Conservation (phyloP, 2,329 filamentous ascomycete genomes). For the Aspergillus sp. region DNA sequence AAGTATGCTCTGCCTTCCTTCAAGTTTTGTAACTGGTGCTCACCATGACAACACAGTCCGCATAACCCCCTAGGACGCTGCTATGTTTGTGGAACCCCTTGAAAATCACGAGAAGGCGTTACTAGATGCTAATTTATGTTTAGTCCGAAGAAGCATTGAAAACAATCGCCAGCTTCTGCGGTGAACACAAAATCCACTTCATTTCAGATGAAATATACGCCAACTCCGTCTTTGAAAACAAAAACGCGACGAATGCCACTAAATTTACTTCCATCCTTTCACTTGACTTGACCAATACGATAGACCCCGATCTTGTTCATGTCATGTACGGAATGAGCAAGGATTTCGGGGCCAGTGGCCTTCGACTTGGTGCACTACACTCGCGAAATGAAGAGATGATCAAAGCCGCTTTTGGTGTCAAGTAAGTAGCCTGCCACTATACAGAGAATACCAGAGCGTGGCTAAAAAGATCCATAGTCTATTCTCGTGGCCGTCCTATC, state of each 20-base stretch:
- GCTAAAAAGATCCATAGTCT: too few relatives aligned
- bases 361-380: constrained; percentile 48
- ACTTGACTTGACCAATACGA: constrained; percentile 45
- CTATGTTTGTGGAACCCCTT: constrained; percentile 49
- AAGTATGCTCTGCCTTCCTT: constrained; percentile 47
- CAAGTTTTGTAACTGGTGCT: too few relatives aligned
- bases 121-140: too few relatives aligned
- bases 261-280: constrained; percentile 51
- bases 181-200: constrained; percentile 53
- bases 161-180: constrained; percentile 39
- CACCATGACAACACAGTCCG: constrained; percentile 30
- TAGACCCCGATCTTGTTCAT: constrained; percentile 54
- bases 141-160: too few relatives aligned
- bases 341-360: constrained; percentile 59
- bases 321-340: constrained; percentile 50
- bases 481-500: too few relatives aligned
- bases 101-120: background rate
- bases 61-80: constrained; percentile 55
- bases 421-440: too few relatives aligned
- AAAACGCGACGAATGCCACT: constrained; percentile 21
- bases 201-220: constrained; percentile 63
- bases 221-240: constrained; percentile 51
- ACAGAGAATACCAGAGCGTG: too few relatives aligned
- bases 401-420: too few relatives aligned
- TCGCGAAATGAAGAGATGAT: too few relatives aligned